These are phyloP conservation scores for Endocalyx cinctus DNA, from an alignment of 2,329 filamentous ascomycete genomes.

Conservation along the genomic window DNA sequence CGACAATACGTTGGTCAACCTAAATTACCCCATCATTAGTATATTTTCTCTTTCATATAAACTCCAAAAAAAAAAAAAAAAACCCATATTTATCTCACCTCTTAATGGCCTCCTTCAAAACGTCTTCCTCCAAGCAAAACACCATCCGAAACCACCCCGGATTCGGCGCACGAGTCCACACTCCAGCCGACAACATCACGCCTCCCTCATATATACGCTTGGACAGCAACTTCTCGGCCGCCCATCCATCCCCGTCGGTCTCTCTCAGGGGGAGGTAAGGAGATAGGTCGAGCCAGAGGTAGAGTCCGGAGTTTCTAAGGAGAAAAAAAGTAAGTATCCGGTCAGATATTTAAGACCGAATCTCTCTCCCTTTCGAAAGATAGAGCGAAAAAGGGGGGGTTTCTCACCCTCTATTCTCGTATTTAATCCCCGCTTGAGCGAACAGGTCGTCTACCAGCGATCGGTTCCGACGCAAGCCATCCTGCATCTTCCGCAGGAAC, in stretches of 20 bases:
- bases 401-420: conserved; percentile 14
- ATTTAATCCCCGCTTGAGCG: conserved; percentile 10
- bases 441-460: conserved; percentile 13
- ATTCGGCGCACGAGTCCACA: conserved; percentile 9
- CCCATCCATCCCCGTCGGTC: conserved; percentile 11
- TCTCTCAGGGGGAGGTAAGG: conserved; percentile 12
- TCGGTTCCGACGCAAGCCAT: conserved; percentile 6
- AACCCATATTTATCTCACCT: too few species aligned
- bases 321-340: not conserved
- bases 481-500: conserved; percentile 12
- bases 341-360: too few species aligned
- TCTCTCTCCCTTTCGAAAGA: too few species aligned
- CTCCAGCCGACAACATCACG: conserved; percentile 14
- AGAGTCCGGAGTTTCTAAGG: conserved; percentile 15
- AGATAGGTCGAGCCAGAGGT: conserved; percentile 16
- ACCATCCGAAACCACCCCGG: conserved; percentile 15
- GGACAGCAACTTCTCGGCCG: not conserved
- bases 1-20: too few species aligned
- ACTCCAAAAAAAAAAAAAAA: too few species aligned
- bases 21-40: too few species aligned
- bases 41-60: too few species aligned
- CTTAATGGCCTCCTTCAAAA: conserved; percentile 13
- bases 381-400: too few species aligned
- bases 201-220: conserved; percentile 10
- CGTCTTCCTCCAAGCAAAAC: conserved; percentile 13